Base-by-base conservation (phyloP, 495 filamentous ascomycete species). In the Amphirosellinia nigrospora region DNA sequence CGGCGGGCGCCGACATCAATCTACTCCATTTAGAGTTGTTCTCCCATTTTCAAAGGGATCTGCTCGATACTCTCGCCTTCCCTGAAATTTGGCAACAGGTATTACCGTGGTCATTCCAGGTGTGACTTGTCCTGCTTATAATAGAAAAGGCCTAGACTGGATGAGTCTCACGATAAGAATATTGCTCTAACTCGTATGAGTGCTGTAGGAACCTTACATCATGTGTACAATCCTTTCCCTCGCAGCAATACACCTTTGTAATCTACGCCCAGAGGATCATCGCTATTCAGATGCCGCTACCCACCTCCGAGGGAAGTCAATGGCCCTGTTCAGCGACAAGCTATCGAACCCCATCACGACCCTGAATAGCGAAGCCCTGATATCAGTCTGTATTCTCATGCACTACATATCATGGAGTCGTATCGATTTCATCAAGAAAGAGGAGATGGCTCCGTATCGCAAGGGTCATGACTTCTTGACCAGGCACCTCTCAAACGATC, bases 1-100 rank as follows among this genome's bases (percentile, higher is more conserved):
- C 16, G 21, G 36, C 21, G 3, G 21, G 36, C 16, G 8, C 28
- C 19, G 15, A n/a, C 52, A 55, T 76, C 65, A 78, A 78, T 38
- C 53, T 78, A 9, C 66, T 78, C 19, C 76, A 78, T 36, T 69
- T 78, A 69, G 76, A 78, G 38, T 58, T 78, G 16, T 71, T 78
- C 56, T 73, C 76, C 64, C 74, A 76, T 66, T 78, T 78, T 60
- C 68, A 75, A 60, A 69, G 50, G 19, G 48, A 68, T 26, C 76
- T 70, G 50, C 60, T 75, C 11, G 43, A 67, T 10, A 77, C 74
- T 26, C 70, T 78, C 38, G 56, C 70, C 56, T 78, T 76, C 52
- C 46, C 68, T 63, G 69, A 66, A 21, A 68, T 78, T 4, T 78
- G 76, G 76, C 69, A 72, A 19, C 64, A 59, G 61, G 73, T 78